These are phyloP conservation scores for Royoungia palumana DNA, from an alignment of 768 basidiomycete genomes.

Conservation along the genomic window DNA sequence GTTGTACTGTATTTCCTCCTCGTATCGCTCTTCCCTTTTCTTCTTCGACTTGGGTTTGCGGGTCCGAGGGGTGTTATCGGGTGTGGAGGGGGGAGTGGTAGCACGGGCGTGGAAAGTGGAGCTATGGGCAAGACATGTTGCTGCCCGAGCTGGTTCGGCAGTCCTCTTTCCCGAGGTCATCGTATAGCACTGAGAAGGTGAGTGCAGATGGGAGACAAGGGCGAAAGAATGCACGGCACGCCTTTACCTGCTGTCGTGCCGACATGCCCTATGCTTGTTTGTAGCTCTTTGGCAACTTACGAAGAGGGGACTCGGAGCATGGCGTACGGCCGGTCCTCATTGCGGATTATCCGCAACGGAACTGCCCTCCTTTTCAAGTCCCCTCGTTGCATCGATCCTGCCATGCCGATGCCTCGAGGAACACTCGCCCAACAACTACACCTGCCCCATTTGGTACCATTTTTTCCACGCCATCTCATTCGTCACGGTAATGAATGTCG, in stretches of 20 bases:
- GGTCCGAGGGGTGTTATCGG: constrained; percentile 49
- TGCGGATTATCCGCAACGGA: constrained; percentile 22
- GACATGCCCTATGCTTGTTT: constrained; percentile 34
- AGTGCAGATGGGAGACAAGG: constrained; percentile 37
- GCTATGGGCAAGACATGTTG: constrained; percentile 58
- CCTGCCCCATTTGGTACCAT: constrained; percentile 13
- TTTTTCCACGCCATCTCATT: constrained; percentile 19
- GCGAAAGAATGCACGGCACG: constrained; percentile 35
- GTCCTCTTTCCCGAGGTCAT: constrained; percentile 34
- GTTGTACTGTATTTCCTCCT: constrained; percentile 41
- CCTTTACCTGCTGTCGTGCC: constrained; percentile 34
- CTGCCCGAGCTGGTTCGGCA: constrained; percentile 30
- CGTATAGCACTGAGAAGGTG: constrained; percentile 33
- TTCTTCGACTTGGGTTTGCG: constrained; percentile 38
- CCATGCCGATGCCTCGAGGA: constrained; percentile 32
- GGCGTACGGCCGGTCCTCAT: constrained; percentile 23
- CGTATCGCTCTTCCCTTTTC: constrained; percentile 43
- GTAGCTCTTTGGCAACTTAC: constrained; percentile 26
- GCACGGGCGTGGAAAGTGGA: constrained; percentile 53
- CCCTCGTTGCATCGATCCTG: constrained; percentile 7
- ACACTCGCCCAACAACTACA: constrained; percentile 20
- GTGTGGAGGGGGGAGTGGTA: constrained; percentile 40
- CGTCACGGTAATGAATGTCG: constrained; percentile 22
- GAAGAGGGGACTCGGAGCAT: constrained; percentile 18
- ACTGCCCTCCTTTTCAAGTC: constrained; percentile 14